A percentile compares a stretch with the other conserved stretches of the same genome.
These are phyloP conservation scores for Candida ipomoeae DNA, from an alignment of 805 yeast species.

Conservation along the genomic window DNA sequence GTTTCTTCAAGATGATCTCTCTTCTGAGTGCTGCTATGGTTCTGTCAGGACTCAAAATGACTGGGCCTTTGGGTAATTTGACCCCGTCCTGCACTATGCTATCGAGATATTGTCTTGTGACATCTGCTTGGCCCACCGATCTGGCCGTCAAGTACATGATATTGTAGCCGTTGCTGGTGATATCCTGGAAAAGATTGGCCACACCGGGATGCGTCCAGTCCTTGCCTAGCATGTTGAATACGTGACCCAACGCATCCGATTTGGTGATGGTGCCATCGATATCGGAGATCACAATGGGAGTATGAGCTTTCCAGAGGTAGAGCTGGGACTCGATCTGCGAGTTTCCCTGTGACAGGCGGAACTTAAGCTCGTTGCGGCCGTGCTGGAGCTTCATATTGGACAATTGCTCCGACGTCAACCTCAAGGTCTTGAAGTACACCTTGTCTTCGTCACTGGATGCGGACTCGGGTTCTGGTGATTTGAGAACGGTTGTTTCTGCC, in stretches of 20 bases:
- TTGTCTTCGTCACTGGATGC: slow-evolving; percentile 14
- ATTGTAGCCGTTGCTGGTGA: slow-evolving; percentile 82
- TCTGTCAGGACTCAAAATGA: slow-evolving; percentile 89
- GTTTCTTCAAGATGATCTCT: slow-evolving; percentile 90
- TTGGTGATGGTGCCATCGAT: slow-evolving; percentile 98
- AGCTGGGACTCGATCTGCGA: slow-evolving; percentile 71
- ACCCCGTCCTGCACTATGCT: slow-evolving; percentile 70
- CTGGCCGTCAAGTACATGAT: slow-evolving; percentile 92
- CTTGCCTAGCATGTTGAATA: slow-evolving; percentile 84
- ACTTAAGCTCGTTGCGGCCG: slow-evolving; percentile 76
- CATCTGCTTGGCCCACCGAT: slow-evolving; percentile 92
- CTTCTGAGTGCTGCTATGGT: slow-evolving; percentile 92
- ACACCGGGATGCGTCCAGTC: slow-evolving; percentile 99
- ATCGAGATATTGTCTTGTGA: slow-evolving; percentile 76
- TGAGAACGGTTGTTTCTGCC: slow-evolving; percentile 3
- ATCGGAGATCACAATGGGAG: slow-evolving; percentile 93
- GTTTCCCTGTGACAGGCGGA: slow-evolving; percentile 78
- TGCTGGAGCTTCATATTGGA: slow-evolving; percentile 64
- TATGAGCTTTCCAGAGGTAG: slow-evolving; percentile 76
- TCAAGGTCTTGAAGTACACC: slow-evolving; percentile 75
- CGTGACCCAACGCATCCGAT: slow-evolving; percentile 96
- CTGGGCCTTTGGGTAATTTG: slow-evolving; percentile 84
- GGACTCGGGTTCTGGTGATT: slow-evolving; percentile 3
- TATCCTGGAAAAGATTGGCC: slow-evolving; percentile 86
- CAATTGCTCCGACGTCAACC: slow-evolving; percentile 88